These are phyloP conservation scores for Penicillium glabrum DNA, from an alignment of 2,329 filamentous ascomycete species.

Conservation along the genomic window DNA sequence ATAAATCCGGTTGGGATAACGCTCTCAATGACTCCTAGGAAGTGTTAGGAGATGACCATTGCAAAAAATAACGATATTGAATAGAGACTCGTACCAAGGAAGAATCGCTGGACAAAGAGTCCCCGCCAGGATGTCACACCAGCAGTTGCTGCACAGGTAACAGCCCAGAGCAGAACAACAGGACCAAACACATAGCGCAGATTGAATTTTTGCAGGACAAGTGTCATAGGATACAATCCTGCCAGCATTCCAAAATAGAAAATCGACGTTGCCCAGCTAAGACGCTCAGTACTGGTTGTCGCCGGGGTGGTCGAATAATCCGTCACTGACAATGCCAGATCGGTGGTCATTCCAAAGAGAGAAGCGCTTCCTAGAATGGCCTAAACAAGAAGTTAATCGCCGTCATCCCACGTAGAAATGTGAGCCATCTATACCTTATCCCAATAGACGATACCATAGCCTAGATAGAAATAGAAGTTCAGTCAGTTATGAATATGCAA, in stretches of 20 bases:
- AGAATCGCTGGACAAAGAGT: constrained; percentile 64
- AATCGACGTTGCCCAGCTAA: constrained; percentile 74
- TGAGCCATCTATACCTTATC: constrained; percentile 55
- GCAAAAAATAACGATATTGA: fast-evolving
- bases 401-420: neutral
- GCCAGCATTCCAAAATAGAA: constrained; percentile 81
- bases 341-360: constrained; percentile 73
- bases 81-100: constrained; percentile 40
- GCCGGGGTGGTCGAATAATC: constrained; percentile 53
- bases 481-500: neutral
- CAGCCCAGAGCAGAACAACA: constrained; percentile 60
- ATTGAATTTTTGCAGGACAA: constrained; percentile 66
- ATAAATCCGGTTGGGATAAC: constrained; percentile 68
- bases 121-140: constrained; percentile 64
- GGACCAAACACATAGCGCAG: constrained; percentile 64
- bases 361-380: constrained; percentile 72
- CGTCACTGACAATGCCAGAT: constrained; percentile 61
- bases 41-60: neutral
- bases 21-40: constrained; percentile 57
- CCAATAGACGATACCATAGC: constrained; percentile 67
- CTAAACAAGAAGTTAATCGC: constrained; percentile 30
- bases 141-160: constrained; percentile 67
- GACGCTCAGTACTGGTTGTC: constrained; percentile 63
- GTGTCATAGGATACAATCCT: constrained; percentile 72
- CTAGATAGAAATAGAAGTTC: constrained; percentile 12